Percentiles rank a stretch among this genome's conserved stretches.
These are phyloP conservation scores for Barnettozyma salicaria DNA, from an alignment of 805 yeast genomes.

Conservation along the genomic window DNA sequence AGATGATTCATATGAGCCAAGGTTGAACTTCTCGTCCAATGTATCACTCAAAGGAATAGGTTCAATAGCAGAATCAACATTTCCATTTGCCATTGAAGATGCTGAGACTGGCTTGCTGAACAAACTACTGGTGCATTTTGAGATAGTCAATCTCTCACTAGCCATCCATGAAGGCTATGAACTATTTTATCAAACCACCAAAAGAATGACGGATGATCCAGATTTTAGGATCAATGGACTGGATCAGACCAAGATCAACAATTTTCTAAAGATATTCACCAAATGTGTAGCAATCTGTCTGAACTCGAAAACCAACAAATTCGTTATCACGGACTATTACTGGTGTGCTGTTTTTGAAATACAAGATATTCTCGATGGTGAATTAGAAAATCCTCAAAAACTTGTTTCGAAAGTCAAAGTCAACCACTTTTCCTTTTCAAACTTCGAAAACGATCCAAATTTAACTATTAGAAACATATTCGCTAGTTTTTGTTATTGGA, in stretches of 20 bases:
- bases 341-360: conserved; percentile 26
- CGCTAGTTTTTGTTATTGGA: conserved; percentile 19
- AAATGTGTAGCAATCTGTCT: conserved; percentile 26
- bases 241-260: conserved; percentile 21
- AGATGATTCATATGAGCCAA: conserved; percentile 15
- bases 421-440: conserved; percentile 20
- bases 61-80: conserved; percentile 19
- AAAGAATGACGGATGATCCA: conserved; percentile 8
- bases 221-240: conserved; percentile 15
- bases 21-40: conserved; percentile 7
- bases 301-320: conserved; percentile 22
- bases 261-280: conserved; percentile 23
- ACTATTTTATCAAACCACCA: conserved; percentile 18
- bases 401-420: conserved; percentile 24
- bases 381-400: conserved; percentile 20
- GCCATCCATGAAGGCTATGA: conserved; percentile 27
- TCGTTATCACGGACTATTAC: conserved; percentile 24
- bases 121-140: conserved; percentile 22
- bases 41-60: conserved; percentile 23
- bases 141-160: conserved; percentile 17
- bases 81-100: conserved; percentile 22
- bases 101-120: conserved; percentile 16
- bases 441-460: conserved; percentile 16
- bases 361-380: conserved; percentile 23
- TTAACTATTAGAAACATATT: conserved; percentile 23